Evolutionary conservation across 345 rosid genomes (phyloP).

Genomic region (Euclidium syriacum): DNA sequence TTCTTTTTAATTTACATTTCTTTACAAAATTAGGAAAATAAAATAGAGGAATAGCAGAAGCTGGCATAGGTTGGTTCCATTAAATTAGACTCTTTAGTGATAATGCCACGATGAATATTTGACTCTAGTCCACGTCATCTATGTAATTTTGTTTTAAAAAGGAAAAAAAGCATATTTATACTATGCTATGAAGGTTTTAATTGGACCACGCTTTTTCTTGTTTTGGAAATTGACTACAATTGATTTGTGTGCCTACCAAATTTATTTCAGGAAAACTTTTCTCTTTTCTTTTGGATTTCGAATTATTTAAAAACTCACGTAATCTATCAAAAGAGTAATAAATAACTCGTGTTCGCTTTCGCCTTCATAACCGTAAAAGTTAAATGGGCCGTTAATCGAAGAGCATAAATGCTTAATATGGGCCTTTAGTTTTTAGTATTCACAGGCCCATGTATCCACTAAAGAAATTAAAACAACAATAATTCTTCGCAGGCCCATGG

Average conservation of each 20-base stretch:
- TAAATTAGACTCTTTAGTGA: constrained; percentile 12
- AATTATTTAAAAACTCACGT: background rate
- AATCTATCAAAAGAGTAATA: constrained; percentile 4
- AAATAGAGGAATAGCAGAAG: constrained; percentile 10
- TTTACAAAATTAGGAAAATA: background rate
- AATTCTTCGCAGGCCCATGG: too few species aligned
- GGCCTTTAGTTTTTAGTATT: background rate
- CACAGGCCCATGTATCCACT: background rate
- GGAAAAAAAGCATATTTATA: background rate
- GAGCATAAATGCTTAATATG: background rate
- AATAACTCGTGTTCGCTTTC: background rate
- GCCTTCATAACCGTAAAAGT: background rate
- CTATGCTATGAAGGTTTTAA: background rate
- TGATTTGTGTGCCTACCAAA: constrained; percentile 14
- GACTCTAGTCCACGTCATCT: constrained; percentile 12
- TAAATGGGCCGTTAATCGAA: background rate
- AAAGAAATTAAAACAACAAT: background rate
- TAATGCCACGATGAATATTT: constrained; percentile 15
- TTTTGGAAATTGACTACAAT: background rate
- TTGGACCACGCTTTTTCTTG: constrained; percentile 22
- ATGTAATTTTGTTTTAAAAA: background rate
- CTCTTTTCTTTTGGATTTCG: background rate
- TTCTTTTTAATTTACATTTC: too few species aligned
- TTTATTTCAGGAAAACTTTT: background rate
- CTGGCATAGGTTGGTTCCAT: constrained; percentile 25